Conservation (phyloP, 2,329 filamentous ascomycete genomes). For the Trichoderma simmonsii region DNA sequence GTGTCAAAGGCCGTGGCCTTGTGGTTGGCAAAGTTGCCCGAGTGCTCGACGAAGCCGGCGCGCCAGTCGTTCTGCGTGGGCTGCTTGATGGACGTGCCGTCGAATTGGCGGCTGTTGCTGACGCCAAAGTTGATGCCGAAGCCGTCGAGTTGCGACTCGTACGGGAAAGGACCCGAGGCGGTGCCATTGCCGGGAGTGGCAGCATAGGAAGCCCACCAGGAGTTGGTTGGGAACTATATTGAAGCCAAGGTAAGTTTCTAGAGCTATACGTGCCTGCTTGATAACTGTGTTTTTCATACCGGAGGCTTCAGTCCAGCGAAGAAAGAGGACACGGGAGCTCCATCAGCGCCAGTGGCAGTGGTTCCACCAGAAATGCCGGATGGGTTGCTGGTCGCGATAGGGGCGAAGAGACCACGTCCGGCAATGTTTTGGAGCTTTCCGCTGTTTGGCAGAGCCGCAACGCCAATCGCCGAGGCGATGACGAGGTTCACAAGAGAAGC, state of each 20-base stretch:
- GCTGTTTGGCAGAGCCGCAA: slow-evolving; percentile 10
- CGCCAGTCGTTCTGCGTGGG: slow-evolving; percentile 25
- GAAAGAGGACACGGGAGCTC: slow-evolving; percentile 23
- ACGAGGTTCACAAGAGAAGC: slow-evolving; percentile 11
- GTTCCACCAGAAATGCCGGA: slow-evolving; percentile 22
- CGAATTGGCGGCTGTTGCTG: slow-evolving; percentile 24
- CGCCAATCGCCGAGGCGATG: slow-evolving; percentile 16
- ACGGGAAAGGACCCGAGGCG: slow-evolving; percentile 26
- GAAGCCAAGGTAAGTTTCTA: background rate
- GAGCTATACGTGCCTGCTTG: background rate
- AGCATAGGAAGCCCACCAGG: slow-evolving; percentile 27
- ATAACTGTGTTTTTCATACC: slow-evolving; percentile 14
- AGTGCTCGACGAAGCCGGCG: slow-evolving; percentile 25
- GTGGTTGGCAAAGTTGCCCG: slow-evolving; percentile 25
- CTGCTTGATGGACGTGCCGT: slow-evolving; percentile 27
- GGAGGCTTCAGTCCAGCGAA: slow-evolving; percentile 26
- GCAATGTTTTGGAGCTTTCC: slow-evolving; percentile 4
- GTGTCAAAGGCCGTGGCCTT: slow-evolving; percentile 26
- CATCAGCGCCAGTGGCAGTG: slow-evolving; percentile 17
- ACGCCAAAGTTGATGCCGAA: slow-evolving; percentile 24
- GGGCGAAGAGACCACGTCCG: slow-evolving; percentile 21
- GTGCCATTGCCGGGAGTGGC: slow-evolving; percentile 23
- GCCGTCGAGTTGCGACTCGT: slow-evolving; percentile 25
- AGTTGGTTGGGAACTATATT: slow-evolving; percentile 25
- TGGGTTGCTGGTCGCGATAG: slow-evolving; percentile 24